phyloP scores from a whole-genome alignment of 345 rosid species.

The Bruguiera gymnorhiza region DNA sequence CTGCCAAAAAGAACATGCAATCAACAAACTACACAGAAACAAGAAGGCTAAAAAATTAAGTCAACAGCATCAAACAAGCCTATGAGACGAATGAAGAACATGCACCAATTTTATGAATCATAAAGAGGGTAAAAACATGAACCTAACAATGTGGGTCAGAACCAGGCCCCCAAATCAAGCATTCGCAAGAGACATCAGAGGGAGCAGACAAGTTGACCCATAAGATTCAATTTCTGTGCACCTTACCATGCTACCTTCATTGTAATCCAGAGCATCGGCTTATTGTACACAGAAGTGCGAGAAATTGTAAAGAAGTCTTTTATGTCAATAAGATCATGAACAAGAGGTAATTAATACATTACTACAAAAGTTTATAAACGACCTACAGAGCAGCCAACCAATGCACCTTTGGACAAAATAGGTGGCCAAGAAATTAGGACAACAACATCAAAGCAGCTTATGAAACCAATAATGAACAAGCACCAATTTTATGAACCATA shows the following conservation, averaged over 20 bases:
- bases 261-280: constrained; percentile 22
- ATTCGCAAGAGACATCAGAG: background rate
- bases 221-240: constrained; percentile 11
- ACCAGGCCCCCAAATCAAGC: constrained; percentile 22
- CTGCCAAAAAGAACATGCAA: constrained; percentile 13
- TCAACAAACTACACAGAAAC: background rate
- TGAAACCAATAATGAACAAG: background rate
- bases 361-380: background rate
- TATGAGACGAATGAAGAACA: background rate
- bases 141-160: background rate
- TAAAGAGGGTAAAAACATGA: too few species aligned
- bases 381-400: background rate
- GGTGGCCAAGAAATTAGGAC: background rate
- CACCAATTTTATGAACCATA: background rate
- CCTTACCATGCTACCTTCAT: constrained; percentile 22
- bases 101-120: background rate
- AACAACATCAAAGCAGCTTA: background rate
- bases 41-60: background rate
- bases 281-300: constrained; percentile 1
- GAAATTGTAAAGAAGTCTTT: too few species aligned
- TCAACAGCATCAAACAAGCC: background rate
- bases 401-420: background rate
- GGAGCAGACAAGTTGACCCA: constrained; percentile 23
- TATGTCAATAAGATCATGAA: too few species aligned
- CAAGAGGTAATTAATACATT: too few species aligned